A percentile compares a stretch with the other conserved stretches of the same genome.
phyloP scores from a whole-genome alignment of 768 basidiomycete genomes.

The Myochromella boudieri region DNA sequence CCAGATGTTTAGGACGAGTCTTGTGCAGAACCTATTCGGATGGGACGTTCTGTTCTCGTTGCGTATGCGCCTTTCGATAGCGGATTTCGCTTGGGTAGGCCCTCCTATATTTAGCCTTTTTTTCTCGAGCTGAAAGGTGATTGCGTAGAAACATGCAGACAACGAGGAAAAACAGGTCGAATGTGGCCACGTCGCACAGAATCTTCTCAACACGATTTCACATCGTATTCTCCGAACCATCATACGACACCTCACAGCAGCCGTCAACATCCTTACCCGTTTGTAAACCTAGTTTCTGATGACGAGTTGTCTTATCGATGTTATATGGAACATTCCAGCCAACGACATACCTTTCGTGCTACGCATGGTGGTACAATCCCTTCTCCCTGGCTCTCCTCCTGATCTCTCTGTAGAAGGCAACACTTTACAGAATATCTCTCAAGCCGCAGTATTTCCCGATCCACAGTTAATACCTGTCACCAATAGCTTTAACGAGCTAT shows the following conservation, averaged over 20 bases:
- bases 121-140: neutral
- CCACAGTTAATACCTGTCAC: slow-evolving; percentile 31
- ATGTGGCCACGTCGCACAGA: slow-evolving; percentile 54
- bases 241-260: slow-evolving; percentile 55
- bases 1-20: slow-evolving; percentile 46
- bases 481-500: slow-evolving; percentile 55
- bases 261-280: slow-evolving; percentile 45
- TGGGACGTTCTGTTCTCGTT: slow-evolving; percentile 52
- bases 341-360: slow-evolving; percentile 65
- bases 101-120: neutral
- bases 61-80: slow-evolving; percentile 55
- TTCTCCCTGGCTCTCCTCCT: slow-evolving; percentile 46
- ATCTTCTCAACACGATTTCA: slow-evolving; percentile 50
- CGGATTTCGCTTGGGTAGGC: slow-evolving; percentile 51
- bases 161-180: slow-evolving; percentile 38
- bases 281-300: slow-evolving; percentile 21
- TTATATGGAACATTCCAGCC: slow-evolving; percentile 33
- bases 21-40: slow-evolving; percentile 62
- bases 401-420: slow-evolving; percentile 38
- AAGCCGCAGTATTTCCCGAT: slow-evolving; percentile 21
- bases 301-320: neutral
- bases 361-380: slow-evolving; percentile 59
- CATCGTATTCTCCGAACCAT: slow-evolving; percentile 53
- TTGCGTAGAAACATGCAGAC: slow-evolving; percentile 45
- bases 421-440: slow-evolving; percentile 26